Evolutionary conservation across 1,139 yeast genomes (phyloP), one percentile per base, ranked within the genome.

Genomic region (Yamadazyma taylorii): DNA sequence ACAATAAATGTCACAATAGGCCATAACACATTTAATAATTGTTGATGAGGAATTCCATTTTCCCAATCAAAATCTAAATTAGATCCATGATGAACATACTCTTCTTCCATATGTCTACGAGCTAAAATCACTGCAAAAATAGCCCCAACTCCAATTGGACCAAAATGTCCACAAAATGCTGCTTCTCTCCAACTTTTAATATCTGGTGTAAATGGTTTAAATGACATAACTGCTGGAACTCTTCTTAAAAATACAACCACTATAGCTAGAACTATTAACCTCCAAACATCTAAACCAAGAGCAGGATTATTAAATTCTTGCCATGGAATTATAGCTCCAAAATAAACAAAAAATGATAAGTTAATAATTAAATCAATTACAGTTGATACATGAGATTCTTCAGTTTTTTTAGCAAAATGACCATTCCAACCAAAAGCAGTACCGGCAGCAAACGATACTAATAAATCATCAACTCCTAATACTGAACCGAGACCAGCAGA

Each of bases 101-200:
- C 68, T 10, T 67, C 70, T 54, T 88, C 96, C 33, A 92, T 69
- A 48, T 86, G 92, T 13, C 80, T 78, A 48, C 94, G 75, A 1
- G 96, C 92, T 50, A 90, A 67, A 41, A 92, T 84, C 11, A 90
- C 81, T 15, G 96, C 95, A 63, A 87, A 92, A 15, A 92, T 78
- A 1, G 97, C 97, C 46, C 97, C 97, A 9, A 92, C 98, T 38
- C 98, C 98, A 56, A 92, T 88, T 8, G 98, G 98, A 32, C 98
- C 98, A 60, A 92, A 92, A 65, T 92, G 97, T 16, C 97, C 97
- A 60, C 95, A 90, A 55, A 92, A 89, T 6, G 92, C 56, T 0
- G 97, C 97, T 56, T 92, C 97, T 61, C 96, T 78, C 97, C 97
- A 90, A 24, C 92, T 80, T 51, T 87, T 81, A 31, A 92, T 79